Percentiles rank a stretch among this genome's conserved stretches.
Conservation (phyloP, 83 land plant species). For the Picea abies region DNA sequence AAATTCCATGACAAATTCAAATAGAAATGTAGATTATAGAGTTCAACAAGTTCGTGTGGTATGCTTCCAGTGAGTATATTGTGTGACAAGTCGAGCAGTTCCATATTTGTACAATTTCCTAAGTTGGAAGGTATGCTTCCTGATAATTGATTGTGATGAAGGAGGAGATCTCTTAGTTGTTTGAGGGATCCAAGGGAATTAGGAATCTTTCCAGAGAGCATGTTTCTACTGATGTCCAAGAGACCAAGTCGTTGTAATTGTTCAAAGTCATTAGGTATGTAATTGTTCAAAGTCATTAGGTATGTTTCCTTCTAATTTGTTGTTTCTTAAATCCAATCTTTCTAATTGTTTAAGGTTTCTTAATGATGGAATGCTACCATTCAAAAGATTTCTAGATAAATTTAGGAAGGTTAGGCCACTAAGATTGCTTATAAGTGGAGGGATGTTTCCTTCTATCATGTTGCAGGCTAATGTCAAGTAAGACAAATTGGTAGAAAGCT, state of each 20-base stretch:
- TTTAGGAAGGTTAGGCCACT: constrained; percentile 43
- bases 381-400: constrained; percentile 58
- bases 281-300: constrained; percentile 51
- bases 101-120: constrained; percentile 51
- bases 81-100: constrained; percentile 60
- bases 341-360: constrained; percentile 47
- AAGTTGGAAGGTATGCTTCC: constrained; percentile 54
- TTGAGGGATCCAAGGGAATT: constrained; percentile 38
- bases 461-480: constrained; percentile 58
- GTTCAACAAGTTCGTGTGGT: constrained; percentile 51
- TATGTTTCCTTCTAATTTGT: constrained; percentile 62
- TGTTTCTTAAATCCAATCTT: constrained; percentile 54
- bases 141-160: constrained; percentile 47
- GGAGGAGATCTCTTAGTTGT: constrained; percentile 44
- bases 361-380: constrained; percentile 67
- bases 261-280: constrained; percentile 57
- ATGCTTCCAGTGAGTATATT: constrained; percentile 52
- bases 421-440: constrained; percentile 48
- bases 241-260: constrained; percentile 52
- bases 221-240: constrained; percentile 59
- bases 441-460: constrained; percentile 59
- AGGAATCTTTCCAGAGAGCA: constrained; percentile 72
- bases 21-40: constrained; percentile 57
- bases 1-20: constrained; percentile 56
- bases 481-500: constrained; percentile 38